These are phyloP conservation scores for Apiospora pterosperma DNA, from an alignment of 2,329 filamentous ascomycete genomes.

Conservation along the genomic window DNA sequence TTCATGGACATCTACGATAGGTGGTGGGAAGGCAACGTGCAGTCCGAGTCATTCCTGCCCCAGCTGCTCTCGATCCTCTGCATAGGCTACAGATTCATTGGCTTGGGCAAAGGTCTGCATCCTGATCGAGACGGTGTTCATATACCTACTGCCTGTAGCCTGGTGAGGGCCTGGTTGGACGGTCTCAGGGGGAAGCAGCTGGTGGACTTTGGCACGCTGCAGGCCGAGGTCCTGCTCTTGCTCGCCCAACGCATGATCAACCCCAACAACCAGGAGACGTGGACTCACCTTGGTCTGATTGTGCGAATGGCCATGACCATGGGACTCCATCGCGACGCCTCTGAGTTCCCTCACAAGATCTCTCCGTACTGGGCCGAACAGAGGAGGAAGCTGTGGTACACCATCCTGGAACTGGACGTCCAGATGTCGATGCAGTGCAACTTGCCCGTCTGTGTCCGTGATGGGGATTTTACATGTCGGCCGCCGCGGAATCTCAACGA, in stretches of 20 bases:
- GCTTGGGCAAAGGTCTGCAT: constrained; percentile 46
- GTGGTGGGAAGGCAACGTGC: constrained; percentile 48
- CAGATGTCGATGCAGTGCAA: constrained; percentile 51
- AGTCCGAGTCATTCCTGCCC: constrained; percentile 49
- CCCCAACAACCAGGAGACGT: constrained; percentile 45
- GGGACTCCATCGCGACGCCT: constrained; percentile 55
- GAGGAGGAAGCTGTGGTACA: constrained; percentile 53
- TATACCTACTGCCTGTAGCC: constrained; percentile 52
- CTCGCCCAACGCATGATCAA: constrained; percentile 50
- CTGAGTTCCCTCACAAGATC: constrained; percentile 48
- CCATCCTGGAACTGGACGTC: constrained; percentile 54
- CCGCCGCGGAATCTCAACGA: constrained; percentile 54
- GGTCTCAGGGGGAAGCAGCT: constrained; percentile 48
- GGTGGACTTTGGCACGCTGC: constrained; percentile 50
- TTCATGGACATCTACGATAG: constrained; percentile 48
- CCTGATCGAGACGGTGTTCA: constrained; percentile 55
- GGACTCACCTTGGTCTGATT: constrained; percentile 53
- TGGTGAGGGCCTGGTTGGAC: constrained; percentile 53
- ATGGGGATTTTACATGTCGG: constrained; percentile 51
- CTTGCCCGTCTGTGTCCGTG: constrained; percentile 47
- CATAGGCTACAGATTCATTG: constrained; percentile 50
- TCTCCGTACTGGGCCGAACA: constrained; percentile 50
- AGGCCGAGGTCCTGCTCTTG: constrained; percentile 50
- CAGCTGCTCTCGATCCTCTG: constrained; percentile 51
- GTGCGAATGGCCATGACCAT: constrained; percentile 58